Percentiles rank a stretch among this genome's conserved stretches.
These are phyloP conservation scores for Insectozyma bohioensis DNA, from an alignment of 1,139 yeast species.

Conservation along the genomic window DNA sequence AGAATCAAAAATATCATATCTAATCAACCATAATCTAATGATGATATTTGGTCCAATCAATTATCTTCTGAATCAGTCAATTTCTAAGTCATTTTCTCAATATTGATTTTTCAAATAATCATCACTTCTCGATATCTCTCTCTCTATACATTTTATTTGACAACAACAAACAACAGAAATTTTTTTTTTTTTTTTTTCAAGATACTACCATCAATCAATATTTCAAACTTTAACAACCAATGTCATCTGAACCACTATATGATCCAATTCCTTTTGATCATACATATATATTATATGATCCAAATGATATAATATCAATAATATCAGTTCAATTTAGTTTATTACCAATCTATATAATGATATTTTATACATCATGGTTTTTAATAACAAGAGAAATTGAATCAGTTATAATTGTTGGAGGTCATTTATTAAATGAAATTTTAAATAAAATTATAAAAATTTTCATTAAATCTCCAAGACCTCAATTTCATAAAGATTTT, in stretches of 20 bases:
- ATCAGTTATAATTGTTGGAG: slow-evolving; percentile 78
- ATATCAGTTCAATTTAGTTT: slow-evolving; percentile 72
- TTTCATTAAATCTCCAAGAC: slow-evolving; percentile 70
- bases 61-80: no score
- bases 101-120: no score
- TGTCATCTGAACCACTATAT: no score
- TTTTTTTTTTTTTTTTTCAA: neutral
- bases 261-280: slow-evolving; percentile 52
- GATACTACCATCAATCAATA: neutral
- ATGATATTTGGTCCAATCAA: no score
- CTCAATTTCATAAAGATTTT: slow-evolving; percentile 55
- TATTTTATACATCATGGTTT: slow-evolving; percentile 83
- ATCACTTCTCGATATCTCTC: no score
- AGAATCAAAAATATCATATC: no score
- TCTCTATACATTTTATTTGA: neutral
- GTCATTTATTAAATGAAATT: slow-evolving; percentile 79
- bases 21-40: no score
- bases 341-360: slow-evolving; percentile 77
- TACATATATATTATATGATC: slow-evolving; percentile 80
- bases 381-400: slow-evolving; percentile 80
- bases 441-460: slow-evolving; percentile 69
- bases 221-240: neutral
- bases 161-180: neutral
- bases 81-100: slow-evolving; percentile 1
- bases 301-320: slow-evolving; percentile 60